Evolutionary conservation across 345 rosid genomes (phyloP).

Genomic region (Populus ilicifolia): DNA sequence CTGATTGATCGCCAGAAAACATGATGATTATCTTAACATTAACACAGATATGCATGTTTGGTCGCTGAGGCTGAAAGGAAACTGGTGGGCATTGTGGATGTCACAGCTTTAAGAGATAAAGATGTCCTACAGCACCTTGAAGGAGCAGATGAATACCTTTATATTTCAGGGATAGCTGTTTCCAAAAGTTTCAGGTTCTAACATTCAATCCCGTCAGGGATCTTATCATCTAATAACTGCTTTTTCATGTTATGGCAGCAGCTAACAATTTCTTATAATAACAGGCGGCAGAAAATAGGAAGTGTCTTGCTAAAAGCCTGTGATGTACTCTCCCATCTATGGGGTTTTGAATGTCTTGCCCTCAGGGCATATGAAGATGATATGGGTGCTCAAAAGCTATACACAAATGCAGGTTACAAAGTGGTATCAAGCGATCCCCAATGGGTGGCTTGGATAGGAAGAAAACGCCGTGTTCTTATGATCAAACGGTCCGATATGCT

Average conservation of each 20-base stretch:
- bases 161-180: constrained; percentile 83
- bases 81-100: constrained; percentile 77
- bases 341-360: constrained; percentile 65
- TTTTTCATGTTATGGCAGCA: neutral
- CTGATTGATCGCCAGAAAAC: neutral
- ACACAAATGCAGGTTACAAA: constrained; percentile 67
- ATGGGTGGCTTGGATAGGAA: constrained; percentile 74
- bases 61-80: constrained; percentile 49
- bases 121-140: constrained; percentile 49
- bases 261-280: neutral
- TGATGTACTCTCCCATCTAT: constrained; percentile 48
- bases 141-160: constrained; percentile 67
- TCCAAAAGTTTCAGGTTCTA: constrained; percentile 50
- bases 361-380: constrained; percentile 84
- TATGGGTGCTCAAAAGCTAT: constrained; percentile 55
- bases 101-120: constrained; percentile 54
- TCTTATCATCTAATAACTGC: neutral
- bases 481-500: constrained; percentile 33
- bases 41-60: constrained; percentile 74
- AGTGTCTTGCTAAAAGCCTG: constrained; percentile 67
- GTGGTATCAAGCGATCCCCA: constrained; percentile 54
- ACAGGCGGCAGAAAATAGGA: constrained; percentile 72
- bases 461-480: constrained; percentile 69
- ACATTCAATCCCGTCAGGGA: neutral
- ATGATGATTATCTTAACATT: constrained; percentile 5